A percentile compares a stretch with the other conserved stretches of the same genome.
Evolutionary conservation across 345 rosid species (phyloP).

Genomic region (Lepidium didymum): DNA sequence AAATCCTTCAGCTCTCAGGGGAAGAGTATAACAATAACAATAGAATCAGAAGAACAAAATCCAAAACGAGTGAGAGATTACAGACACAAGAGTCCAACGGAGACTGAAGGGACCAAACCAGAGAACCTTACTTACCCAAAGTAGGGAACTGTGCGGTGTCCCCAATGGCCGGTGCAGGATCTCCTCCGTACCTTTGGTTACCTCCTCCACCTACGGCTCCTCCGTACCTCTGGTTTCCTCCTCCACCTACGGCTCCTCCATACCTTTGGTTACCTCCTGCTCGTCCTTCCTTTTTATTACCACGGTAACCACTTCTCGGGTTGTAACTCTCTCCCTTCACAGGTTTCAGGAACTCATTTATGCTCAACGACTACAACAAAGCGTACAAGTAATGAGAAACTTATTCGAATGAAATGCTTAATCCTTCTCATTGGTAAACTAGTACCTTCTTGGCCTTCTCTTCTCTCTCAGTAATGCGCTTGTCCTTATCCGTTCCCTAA

Average conservation of each 20-base stretch:
- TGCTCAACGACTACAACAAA: slow-evolving; percentile 45
- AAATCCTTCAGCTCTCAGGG: slow-evolving; percentile 13
- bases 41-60: slow-evolving; percentile 13
- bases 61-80: slow-evolving; percentile 9
- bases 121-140: slow-evolving; percentile 34
- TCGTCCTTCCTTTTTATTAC: slow-evolving; percentile 38
- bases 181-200: neutral
- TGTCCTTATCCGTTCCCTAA: slow-evolving; percentile 71
- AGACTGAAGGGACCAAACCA: neutral
- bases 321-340: slow-evolving; percentile 46
- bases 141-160: slow-evolving; percentile 70
- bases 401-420: neutral
- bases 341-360: slow-evolving; percentile 69
- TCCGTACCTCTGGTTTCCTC: slow-evolving; percentile 1
- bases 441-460: slow-evolving; percentile 57
- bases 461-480: slow-evolving; percentile 48
- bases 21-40: slow-evolving; percentile 4
- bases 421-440: neutral
- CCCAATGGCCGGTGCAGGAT: slow-evolving; percentile 47
- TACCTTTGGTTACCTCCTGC: too few species aligned
- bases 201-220: slow-evolving; percentile 14
- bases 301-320: slow-evolving; percentile 42
- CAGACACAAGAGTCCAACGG: neutral
- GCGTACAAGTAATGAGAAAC: neutral
- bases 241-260: slow-evolving; percentile 25